phyloP scores from a whole-genome alignment of 331 rosid species.

The Cucumis variabilis region DNA sequence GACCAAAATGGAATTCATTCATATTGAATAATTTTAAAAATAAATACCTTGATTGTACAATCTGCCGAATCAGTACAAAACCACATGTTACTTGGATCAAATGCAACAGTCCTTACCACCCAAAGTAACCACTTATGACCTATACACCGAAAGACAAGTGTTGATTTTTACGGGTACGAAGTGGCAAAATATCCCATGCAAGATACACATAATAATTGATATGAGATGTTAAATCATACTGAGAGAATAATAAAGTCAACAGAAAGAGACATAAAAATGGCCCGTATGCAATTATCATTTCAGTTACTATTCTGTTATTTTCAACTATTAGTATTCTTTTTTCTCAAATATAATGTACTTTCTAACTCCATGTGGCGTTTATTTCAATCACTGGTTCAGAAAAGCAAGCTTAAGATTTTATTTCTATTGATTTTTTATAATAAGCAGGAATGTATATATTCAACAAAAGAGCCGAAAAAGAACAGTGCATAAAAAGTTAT shows the following conservation, averaged over 20 bases:
- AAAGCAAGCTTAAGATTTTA: background rate
- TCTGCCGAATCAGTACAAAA: slow-evolving; percentile 99
- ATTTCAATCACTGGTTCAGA: background rate
- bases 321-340: too few species aligned
- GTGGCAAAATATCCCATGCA: background rate
- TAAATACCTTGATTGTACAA: slow-evolving; percentile 91
- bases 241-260: background rate
- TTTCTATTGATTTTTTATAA: too few species aligned
- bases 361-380: background rate
- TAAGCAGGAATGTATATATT: background rate
- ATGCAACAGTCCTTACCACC: slow-evolving; percentile 96
- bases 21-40: slow-evolving; percentile 22
- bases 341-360: too few species aligned
- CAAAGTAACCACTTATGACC: slow-evolving; percentile 98
- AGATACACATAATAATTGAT: background rate
- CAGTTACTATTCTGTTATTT: background rate
- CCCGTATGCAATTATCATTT: background rate
- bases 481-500: background rate
- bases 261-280: background rate
- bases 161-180: background rate
- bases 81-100: slow-evolving; percentile 98
- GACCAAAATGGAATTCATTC: slow-evolving; percentile 9
- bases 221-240: background rate
- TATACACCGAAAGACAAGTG: slow-evolving; percentile 40
- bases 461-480: background rate